A percentile compares a stretch with the other conserved stretches of the same genome.
These are phyloP conservation scores for Alternaria postmessia DNA, from an alignment of 2,329 filamentous ascomycete species.

Conservation along the genomic window DNA sequence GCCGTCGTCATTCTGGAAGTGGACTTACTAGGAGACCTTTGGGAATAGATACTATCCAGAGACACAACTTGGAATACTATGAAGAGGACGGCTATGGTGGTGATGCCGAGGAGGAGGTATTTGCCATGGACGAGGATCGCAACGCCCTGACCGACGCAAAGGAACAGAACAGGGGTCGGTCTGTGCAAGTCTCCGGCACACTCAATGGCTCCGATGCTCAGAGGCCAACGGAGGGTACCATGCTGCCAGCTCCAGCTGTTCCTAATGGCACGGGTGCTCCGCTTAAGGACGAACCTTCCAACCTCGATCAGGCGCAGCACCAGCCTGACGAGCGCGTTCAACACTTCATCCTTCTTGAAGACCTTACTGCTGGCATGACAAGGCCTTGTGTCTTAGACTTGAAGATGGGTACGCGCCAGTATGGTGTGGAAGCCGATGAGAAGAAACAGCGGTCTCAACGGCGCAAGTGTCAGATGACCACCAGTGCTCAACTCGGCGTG, in stretches of 20 bases:
- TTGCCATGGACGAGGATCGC: slow-evolving; percentile 68
- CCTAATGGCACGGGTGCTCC: slow-evolving; percentile 22
- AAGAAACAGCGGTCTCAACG: slow-evolving; percentile 95
- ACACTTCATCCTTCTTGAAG: slow-evolving; percentile 91
- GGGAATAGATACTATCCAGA: slow-evolving; percentile 69
- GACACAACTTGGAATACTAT: slow-evolving; percentile 87
- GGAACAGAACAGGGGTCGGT: slow-evolving; percentile 8
- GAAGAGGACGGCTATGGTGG: slow-evolving; percentile 88
- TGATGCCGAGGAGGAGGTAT: slow-evolving; percentile 76
- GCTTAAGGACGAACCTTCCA: slow-evolving; percentile 38
- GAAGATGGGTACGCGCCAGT: slow-evolving; percentile 98
- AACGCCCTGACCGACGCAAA: slow-evolving; percentile 21
- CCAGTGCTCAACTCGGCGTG: slow-evolving; percentile 89
- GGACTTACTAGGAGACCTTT: slow-evolving; percentile 76
- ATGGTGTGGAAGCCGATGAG: slow-evolving; percentile 87
- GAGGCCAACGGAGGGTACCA: slow-evolving; percentile 29
- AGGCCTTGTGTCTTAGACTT: slow-evolving; percentile 95
- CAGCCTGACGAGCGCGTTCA: slow-evolving; percentile 73
- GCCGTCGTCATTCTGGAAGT: slow-evolving; percentile 85
- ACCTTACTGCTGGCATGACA: slow-evolving; percentile 95
- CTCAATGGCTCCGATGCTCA: not conserved
- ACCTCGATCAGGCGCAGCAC: slow-evolving; percentile 57
- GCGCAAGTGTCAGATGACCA: slow-evolving; percentile 90
- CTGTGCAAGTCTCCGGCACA: not conserved
- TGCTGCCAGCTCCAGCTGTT: slow-evolving; percentile 45